Evolutionary conservation across 1,284 basidiomycete genomes (phyloP), one percentile per base, ranked within the genome.

Genomic region (Ceratobasidium sp.): DNA sequence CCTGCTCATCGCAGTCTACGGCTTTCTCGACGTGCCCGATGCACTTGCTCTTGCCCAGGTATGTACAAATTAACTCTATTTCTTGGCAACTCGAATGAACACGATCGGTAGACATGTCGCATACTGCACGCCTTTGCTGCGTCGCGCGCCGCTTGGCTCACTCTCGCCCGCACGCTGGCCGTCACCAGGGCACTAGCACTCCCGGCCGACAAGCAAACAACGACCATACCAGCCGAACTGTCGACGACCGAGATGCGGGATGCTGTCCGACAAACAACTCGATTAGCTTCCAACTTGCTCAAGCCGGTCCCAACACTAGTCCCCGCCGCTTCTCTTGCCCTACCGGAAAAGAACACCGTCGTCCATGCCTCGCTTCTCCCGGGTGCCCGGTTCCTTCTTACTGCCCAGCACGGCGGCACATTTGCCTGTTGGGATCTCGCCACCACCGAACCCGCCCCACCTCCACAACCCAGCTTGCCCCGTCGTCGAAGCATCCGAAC

Each of bases 361-460:
- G 65, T 69, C 5, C 65, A 69, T 23, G 39, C 65, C 21, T 43
- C 65, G 4, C 65, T 69, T 39, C 53, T 69, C 8, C 65, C 65
- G 3, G 65, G 65, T 12, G 65, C 65, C 34, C 48, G 65, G 28
- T 69, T 69, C 65, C 28, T 69, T 6, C 65, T 69, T 18, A 69
- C 65, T 16, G 65, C 43, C 9, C 65, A 69, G 21, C 65, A 69
- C 18, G 65, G 65, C 16, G 65, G 65, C 12, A 69, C 65, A 14
- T 69, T 69, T 69, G 65, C 65, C 6, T 55, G 50, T 39, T 69
- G 65, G 65, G 65, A 69, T 46, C 41, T 69, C 5, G 65, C 65
- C 18, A 16, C 23, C n/a, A 55, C 53, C 16, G 65, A 69, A 41
- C 39, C 50, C 9, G 32, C 65, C 6, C 36, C 65, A n/a, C 53